Evolutionary conservation across 2,329 filamentous ascomycete species (phyloP).

Genomic region (Ophiocordyceps australis): DNA sequence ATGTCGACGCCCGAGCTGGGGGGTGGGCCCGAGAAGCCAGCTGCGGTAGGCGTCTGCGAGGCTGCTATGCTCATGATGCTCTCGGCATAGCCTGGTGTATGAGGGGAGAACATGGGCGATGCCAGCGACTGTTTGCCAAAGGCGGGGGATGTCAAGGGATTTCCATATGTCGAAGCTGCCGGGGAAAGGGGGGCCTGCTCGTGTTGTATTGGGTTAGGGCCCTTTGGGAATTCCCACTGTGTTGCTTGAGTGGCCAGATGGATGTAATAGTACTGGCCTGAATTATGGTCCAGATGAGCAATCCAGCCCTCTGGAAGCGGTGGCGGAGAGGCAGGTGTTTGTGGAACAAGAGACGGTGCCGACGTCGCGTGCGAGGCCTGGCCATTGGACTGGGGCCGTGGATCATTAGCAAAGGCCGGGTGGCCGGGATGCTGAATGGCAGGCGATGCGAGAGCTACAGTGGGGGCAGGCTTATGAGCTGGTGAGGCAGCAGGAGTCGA

Average conservation of each 20-base stretch:
- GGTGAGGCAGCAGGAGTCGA: slow-evolving; percentile 9
- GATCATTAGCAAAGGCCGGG: slow-evolving; percentile 82
- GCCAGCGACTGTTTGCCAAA: slow-evolving; percentile 38
- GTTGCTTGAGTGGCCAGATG: slow-evolving; percentile 89
- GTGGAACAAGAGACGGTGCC: slow-evolving; percentile 17
- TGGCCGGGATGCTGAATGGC: slow-evolving; percentile 46
- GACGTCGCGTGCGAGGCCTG: slow-evolving; percentile 24
- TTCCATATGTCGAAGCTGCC: slow-evolving; percentile 57
- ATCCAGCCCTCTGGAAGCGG: slow-evolving; percentile 97
- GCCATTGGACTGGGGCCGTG: slow-evolving; percentile 32
- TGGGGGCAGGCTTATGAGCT: slow-evolving; percentile 10
- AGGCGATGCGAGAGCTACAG: slow-evolving; percentile 20
- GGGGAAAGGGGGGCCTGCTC: slow-evolving; percentile 73
- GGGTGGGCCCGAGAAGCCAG: slow-evolving; percentile 80
- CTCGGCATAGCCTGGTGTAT: slow-evolving; percentile 70
- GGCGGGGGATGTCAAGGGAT: slow-evolving; percentile 52
- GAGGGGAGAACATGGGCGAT: slow-evolving; percentile 68
- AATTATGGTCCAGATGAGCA: slow-evolving; percentile 85
- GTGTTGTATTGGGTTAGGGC: slow-evolving; percentile 73
- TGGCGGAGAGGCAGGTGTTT: slow-evolving; percentile 66
- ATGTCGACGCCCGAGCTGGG: slow-evolving; percentile 78
- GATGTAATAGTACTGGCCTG: slow-evolving; percentile 97
- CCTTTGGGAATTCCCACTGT: slow-evolving; percentile 98
- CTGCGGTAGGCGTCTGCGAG: slow-evolving; percentile 53
- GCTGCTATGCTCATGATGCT: slow-evolving; percentile 70